Percentiles rank a stretch among this genome's conserved stretches.
Conservation (phyloP, 2,329 filamentous ascomycete genomes). For the Verticillium dahliae region DNA sequence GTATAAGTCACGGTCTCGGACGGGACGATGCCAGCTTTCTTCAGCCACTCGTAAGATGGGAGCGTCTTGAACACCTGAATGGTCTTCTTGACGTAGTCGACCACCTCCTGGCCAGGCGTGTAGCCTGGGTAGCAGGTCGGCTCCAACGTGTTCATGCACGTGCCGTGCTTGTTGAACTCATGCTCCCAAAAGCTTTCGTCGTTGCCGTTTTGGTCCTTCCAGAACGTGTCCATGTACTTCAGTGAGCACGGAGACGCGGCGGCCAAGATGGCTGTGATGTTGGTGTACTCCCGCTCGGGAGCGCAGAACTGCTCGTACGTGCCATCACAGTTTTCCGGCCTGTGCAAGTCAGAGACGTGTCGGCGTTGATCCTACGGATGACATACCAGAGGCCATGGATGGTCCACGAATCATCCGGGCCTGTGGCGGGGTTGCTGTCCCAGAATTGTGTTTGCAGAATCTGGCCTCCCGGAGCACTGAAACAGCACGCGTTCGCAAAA, state of each 20-base stretch:
- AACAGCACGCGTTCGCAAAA: constrained; percentile 64
- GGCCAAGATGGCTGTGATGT: constrained; percentile 57
- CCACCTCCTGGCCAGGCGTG: constrained; percentile 54
- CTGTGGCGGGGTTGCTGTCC: constrained; percentile 59
- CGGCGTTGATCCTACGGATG: neutral
- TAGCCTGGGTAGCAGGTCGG: constrained; percentile 60
- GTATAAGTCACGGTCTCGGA: constrained; percentile 52
- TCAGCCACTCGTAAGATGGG: constrained; percentile 57
- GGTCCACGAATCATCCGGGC: constrained; percentile 66
- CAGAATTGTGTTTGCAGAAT: constrained; percentile 73
- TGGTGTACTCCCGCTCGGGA: constrained; percentile 50
- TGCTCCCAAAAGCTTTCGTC: constrained; percentile 66
- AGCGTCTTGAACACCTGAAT: constrained; percentile 61
- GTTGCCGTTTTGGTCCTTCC: constrained; percentile 61
- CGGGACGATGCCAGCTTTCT: constrained; percentile 53
- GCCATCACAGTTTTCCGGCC: constrained; percentile 64
- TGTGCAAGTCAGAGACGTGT: constrained; percentile 12
- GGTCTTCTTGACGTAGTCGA: constrained; percentile 62
- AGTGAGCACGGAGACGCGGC: constrained; percentile 50
- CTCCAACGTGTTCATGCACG: constrained; percentile 64
- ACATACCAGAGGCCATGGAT: constrained; percentile 57
- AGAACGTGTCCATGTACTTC: constrained; percentile 62
- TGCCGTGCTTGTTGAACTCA: constrained; percentile 70
- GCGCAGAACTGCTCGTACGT: constrained; percentile 64
- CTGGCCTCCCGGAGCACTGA: constrained; percentile 65